These are phyloP conservation scores for Sergeia podlipaevii DNA, from an alignment of 208 protist species.

Conservation along the genomic window DNA sequence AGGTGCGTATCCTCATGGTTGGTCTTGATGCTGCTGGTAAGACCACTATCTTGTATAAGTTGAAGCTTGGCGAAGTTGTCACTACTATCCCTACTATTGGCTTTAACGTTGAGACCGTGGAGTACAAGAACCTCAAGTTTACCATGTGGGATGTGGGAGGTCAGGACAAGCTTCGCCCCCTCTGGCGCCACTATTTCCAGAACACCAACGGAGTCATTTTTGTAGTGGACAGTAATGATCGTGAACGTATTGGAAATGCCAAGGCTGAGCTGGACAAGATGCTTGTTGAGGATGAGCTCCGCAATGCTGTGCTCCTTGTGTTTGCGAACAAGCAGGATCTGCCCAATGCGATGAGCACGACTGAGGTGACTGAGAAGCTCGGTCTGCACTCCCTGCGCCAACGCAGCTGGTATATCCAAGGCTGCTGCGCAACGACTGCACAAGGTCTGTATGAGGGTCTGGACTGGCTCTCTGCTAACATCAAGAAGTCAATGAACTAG, in stretches of 20 bases:
- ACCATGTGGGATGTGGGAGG: slow-evolving; percentile 92
- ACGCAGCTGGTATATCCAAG: slow-evolving; percentile 83
- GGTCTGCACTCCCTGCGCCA: slow-evolving; percentile 82
- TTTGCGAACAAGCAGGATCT: slow-evolving; percentile 98
- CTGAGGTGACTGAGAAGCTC: slow-evolving; percentile 92
- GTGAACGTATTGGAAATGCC: slow-evolving; percentile 89
- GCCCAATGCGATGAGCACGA: slow-evolving; percentile 92
- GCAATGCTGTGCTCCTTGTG: slow-evolving; percentile 93
- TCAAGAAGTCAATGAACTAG: slow-evolving; percentile 48
- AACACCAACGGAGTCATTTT: slow-evolving; percentile 94
- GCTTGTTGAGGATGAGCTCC: slow-evolving; percentile 97
- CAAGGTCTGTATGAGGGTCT: slow-evolving; percentile 79
- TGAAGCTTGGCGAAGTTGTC: slow-evolving; percentile 92
- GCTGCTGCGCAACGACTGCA: slow-evolving; percentile 64
- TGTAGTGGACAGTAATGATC: slow-evolving; percentile 93
- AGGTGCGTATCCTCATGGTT: slow-evolving; percentile 93
- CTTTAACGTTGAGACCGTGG: slow-evolving; percentile 97
- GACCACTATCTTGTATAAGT: slow-evolving; percentile 95
- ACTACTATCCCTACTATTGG: slow-evolving; percentile 98
- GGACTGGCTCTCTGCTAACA: slow-evolving; percentile 60
- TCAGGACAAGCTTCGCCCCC: slow-evolving; percentile 89
- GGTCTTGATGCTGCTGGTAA: slow-evolving; percentile 95
- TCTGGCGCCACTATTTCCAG: slow-evolving; percentile 94
- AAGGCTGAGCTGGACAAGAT: slow-evolving; percentile 94
- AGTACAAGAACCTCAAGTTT: slow-evolving; percentile 96